Percentiles rank a stretch among this genome's conserved stretches.
Conservation (phyloP, 2,329 filamentous ascomycete genomes). For the Paecilomyces formosus region DNA sequence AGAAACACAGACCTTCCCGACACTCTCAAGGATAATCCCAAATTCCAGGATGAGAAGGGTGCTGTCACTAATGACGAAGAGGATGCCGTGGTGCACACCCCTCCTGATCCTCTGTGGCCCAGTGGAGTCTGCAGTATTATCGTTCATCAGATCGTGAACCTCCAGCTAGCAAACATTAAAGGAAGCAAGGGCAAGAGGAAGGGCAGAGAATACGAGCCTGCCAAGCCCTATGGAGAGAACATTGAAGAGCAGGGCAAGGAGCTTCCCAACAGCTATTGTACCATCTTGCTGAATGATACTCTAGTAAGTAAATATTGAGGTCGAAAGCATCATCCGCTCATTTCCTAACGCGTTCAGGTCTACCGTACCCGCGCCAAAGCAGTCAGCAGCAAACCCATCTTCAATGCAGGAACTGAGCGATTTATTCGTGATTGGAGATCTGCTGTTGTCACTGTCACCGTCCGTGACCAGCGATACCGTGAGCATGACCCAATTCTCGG, state of each 20-base stretch:
- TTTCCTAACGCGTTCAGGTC: constrained; percentile 35
- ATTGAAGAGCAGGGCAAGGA: constrained; percentile 75
- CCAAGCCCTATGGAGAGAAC: constrained; percentile 73
- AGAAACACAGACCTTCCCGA: constrained; percentile 71
- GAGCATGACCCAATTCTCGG: constrained; percentile 94
- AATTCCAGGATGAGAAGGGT: constrained; percentile 84
- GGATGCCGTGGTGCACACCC: constrained; percentile 80
- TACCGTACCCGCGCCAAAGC: constrained; percentile 96
- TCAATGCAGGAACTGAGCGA: constrained; percentile 90
- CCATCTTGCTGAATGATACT: constrained; percentile 82
- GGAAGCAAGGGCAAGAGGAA: constrained; percentile 75
- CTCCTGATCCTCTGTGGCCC: constrained; percentile 93
- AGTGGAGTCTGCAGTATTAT: constrained; percentile 81
- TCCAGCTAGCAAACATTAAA: constrained; percentile 86
- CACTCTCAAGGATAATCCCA: constrained; percentile 63
- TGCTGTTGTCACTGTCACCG: constrained; percentile 74
- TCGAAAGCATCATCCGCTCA: neutral
- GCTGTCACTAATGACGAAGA: constrained; percentile 64
- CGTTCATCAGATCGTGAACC: constrained; percentile 89
- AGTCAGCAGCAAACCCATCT: constrained; percentile 89
- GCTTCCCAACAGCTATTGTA: constrained; percentile 88
- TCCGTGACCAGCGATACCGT: constrained; percentile 79
- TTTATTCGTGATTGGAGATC: constrained; percentile 93
- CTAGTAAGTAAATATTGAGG: constrained; percentile 42
- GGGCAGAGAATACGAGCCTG: constrained; percentile 82